A percentile compares a stretch with the other conserved stretches of the same genome.
phyloP scores from a whole-genome alignment of 805 yeast genomes.

The Hanseniaspora hatyaiensis region DNA sequence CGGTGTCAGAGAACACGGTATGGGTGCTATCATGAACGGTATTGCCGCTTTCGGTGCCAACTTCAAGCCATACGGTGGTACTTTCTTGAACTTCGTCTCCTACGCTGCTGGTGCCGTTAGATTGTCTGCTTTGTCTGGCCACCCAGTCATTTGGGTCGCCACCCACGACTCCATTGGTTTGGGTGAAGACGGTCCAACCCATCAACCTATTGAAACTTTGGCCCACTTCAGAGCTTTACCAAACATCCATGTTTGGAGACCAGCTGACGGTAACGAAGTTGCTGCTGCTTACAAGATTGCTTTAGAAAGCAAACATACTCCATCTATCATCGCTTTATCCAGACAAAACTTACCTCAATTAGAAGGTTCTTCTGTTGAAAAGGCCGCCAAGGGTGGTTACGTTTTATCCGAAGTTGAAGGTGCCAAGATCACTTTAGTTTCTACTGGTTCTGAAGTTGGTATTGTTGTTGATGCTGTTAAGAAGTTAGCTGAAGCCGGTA shows the following conservation, averaged over 20 bases:
- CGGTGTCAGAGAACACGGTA: constrained; percentile 98
- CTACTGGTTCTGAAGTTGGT: constrained; percentile 89
- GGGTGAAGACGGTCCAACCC: constrained; percentile 92
- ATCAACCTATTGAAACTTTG: constrained; percentile 81
- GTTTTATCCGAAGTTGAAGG: constrained; percentile 43
- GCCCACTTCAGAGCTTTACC: constrained; percentile 81
- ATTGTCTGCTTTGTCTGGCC: constrained; percentile 71
- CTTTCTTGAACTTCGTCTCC: constrained; percentile 86
- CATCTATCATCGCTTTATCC: constrained; percentile 63
- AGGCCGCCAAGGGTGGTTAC: constrained; percentile 93
- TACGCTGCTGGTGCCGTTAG: constrained; percentile 82
- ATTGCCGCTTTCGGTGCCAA: constrained; percentile 79
- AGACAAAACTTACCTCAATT: constrained; percentile 89
- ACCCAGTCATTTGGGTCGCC: constrained; percentile 77
- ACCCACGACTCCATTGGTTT: constrained; percentile 84
- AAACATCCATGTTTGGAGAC: constrained; percentile 78
- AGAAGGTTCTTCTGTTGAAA: constrained; percentile 82
- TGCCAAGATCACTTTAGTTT: constrained; percentile 61
- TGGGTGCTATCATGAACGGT: constrained; percentile 98
- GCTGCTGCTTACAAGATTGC: constrained; percentile 72
- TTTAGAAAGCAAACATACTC: constrained; percentile 49
- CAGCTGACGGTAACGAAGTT: constrained; percentile 83
- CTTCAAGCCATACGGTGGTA: constrained; percentile 87
- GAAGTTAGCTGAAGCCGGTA: constrained; percentile 51
- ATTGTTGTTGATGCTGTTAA: constrained; percentile 74